Base-by-base conservation (phyloP, 192 early-diverging fungal species). In the Coemansia reversa region DNA sequence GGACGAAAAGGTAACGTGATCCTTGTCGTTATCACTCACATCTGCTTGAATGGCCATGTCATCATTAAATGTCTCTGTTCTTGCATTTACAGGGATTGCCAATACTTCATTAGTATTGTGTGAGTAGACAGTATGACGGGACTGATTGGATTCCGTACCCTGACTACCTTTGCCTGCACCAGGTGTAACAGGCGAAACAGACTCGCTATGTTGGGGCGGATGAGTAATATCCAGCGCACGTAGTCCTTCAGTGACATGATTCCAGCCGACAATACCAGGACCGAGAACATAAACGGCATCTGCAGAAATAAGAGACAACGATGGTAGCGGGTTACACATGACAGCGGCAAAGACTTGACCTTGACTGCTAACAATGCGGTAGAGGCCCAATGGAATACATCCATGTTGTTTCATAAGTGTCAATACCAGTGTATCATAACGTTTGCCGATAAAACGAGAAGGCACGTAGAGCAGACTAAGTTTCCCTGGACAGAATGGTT, bases 201-300 rank as follows among this genome's bases (percentile, higher is more conserved):
- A 50, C 9, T 39, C 35, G 35, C 35, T 39, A 11, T 39, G 35
- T 11, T 39, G 35, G 12, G 35, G 35, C 35, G 35, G 35, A 11
- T 9, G 35, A 3, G 35, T 9, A 11, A 39, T 39, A 39, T 39
- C 35, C 35, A 39, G 35, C 16, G 39, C 24, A 18, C 65, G 55
- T 29, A 67, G 56, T 3, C 61, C 20, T 14, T 73, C 76, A 3
- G 70, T 51, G 18, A 70, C 58, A 42, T 79, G 76, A 7, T 9
- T 30, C 78, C 78, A 80, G 2, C 65, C 72, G 0, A 62, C 33
- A 18, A 80, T 75, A 1, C 53, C 47, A 6, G 78, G 78, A 5
- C 72, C 78, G 24, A 80, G 47, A 23, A 80, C 63, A 18, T 80
- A 80, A 20, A 80, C 78, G 1, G 78, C 72, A 30, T 80, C 78